phyloP scores from a whole-genome alignment of 78 protist species.

The Paulinella micropora region DNA sequence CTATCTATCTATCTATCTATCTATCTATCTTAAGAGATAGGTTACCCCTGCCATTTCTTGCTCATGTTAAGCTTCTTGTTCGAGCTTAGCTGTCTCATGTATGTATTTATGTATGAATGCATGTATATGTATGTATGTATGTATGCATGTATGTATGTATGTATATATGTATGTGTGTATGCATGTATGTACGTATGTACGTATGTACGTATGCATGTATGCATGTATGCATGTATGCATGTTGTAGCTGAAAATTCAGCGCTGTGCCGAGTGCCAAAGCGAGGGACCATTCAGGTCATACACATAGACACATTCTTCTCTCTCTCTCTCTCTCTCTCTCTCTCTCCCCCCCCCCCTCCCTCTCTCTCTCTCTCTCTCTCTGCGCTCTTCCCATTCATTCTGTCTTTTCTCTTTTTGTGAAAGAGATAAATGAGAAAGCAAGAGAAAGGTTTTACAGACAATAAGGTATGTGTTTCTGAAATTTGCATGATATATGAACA shows the following conservation, averaged over 20 bases:
- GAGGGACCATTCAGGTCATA: constrained; percentile 78
- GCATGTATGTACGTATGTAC: not conserved
- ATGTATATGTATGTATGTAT: too few species aligned
- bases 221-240: not conserved
- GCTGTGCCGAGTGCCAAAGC: constrained; percentile 55
- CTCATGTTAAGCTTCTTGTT: constrained; percentile 27
- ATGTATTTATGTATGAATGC: too few species aligned
- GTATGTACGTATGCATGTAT: not conserved
- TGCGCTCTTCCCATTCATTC: too few species aligned
- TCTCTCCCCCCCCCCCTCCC: too few species aligned
- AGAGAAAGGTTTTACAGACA: not conserved
- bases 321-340: too few species aligned
- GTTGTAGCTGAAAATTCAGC: not conserved
- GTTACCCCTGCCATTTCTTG: constrained; percentile 43
- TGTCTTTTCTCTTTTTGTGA: too few species aligned
- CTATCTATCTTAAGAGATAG: too few species aligned
- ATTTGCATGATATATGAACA: not conserved
- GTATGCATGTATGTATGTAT: not conserved
- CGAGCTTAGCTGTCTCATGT: too few species aligned
- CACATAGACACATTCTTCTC: too few species aligned
- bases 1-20: too few species aligned
- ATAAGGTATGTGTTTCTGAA: not conserved
- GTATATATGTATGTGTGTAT: not conserved
- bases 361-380: too few species aligned
- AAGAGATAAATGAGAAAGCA: constrained; percentile 14